Percentiles rank a stretch among this genome's conserved stretches.
phyloP scores from a whole-genome alignment of 1,284 basidiomycete species.

The Austroboletus niveus region DNA sequence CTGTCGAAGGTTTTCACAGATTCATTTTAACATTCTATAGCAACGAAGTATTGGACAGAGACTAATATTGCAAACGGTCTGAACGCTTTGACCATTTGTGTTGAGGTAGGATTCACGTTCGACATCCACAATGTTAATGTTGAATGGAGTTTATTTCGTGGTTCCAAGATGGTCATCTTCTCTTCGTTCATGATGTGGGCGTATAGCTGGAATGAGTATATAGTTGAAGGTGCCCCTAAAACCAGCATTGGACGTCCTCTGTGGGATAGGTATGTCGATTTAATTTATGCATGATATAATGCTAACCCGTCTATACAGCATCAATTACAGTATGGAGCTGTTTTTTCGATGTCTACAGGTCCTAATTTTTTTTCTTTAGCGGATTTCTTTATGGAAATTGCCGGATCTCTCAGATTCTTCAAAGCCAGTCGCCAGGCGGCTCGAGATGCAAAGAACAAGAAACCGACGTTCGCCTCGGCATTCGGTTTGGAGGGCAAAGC shows the following conservation, averaged over 20 bases:
- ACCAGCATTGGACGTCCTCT: constrained; percentile 64
- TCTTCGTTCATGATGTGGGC: constrained; percentile 79
- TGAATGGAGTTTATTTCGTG: constrained; percentile 1
- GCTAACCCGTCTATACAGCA: constrained; percentile 36
- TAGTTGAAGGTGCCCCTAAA: constrained; percentile 30
- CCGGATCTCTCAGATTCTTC: constrained; percentile 61
- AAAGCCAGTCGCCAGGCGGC: constrained; percentile 46
- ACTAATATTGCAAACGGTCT: constrained; percentile 81
- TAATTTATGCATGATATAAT: constrained; percentile 6
- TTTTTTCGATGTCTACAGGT: not conserved
- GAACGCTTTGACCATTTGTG: constrained; percentile 76
- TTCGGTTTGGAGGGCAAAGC: constrained; percentile 42
- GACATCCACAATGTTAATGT: not conserved
- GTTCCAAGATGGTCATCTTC: constrained; percentile 76
- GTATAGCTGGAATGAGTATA: constrained; percentile 71
- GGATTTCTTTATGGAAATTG: constrained; percentile 68
- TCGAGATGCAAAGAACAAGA: not conserved
- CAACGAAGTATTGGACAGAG: constrained; percentile 74
- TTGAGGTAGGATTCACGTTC: constrained; percentile 55
- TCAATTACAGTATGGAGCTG: constrained; percentile 61
- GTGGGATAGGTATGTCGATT: constrained; percentile 59
- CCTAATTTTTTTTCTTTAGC: constrained; percentile 32
- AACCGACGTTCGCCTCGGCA: constrained; percentile 43
- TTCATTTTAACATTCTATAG: constrained; percentile 32
- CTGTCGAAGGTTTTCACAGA: not conserved